Conservation (phyloP, 495 filamentous ascomycete genomes). For the Polyplosphaeria fusca region DNA sequence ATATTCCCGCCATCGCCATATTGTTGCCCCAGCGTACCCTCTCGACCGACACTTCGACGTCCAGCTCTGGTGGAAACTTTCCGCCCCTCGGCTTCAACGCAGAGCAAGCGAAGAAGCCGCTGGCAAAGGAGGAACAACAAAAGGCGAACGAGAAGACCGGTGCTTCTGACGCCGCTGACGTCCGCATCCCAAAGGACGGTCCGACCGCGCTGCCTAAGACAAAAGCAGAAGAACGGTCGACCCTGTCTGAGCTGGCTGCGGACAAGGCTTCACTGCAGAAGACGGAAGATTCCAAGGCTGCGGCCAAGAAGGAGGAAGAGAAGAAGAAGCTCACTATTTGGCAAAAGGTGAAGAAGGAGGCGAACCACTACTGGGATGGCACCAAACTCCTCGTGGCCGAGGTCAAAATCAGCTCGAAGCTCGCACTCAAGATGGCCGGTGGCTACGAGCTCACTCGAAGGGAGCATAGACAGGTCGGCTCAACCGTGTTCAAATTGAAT, state of each 20-base stretch:
- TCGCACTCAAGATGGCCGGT: slow-evolving; percentile 95
- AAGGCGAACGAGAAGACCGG: slow-evolving; percentile 42
- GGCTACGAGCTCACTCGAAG: slow-evolving; percentile 94
- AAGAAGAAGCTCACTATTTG: slow-evolving; percentile 80
- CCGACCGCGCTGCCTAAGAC: slow-evolving; percentile 47
- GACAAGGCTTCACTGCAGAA: slow-evolving; percentile 46
- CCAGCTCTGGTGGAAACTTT: slow-evolving; percentile 52
- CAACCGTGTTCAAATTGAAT: not conserved
- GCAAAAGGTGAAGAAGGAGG: slow-evolving; percentile 91
- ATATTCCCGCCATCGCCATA: slow-evolving; percentile 42
- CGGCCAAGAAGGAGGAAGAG: slow-evolving; percentile 67
- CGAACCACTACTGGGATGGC: slow-evolving; percentile 96
- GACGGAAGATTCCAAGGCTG: slow-evolving; percentile 50
- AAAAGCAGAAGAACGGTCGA: slow-evolving; percentile 45
- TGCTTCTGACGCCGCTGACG: slow-evolving; percentile 34
- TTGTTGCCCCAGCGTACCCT: slow-evolving; percentile 36
- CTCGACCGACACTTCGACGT: slow-evolving; percentile 66
- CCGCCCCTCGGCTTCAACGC: slow-evolving; percentile 91
- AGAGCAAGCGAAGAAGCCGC: slow-evolving; percentile 83
- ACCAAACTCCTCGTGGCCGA: slow-evolving; percentile 96
- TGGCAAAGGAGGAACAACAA: slow-evolving; percentile 51
- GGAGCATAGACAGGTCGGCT: slow-evolving; percentile 75
- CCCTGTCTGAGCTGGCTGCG: slow-evolving; percentile 48
- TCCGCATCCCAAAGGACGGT: slow-evolving; percentile 39
- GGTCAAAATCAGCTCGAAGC: slow-evolving; percentile 81